Evolutionary conservation across 2,329 filamentous ascomycete genomes (phyloP).

Genomic region (Clonostachys sp.): DNA sequence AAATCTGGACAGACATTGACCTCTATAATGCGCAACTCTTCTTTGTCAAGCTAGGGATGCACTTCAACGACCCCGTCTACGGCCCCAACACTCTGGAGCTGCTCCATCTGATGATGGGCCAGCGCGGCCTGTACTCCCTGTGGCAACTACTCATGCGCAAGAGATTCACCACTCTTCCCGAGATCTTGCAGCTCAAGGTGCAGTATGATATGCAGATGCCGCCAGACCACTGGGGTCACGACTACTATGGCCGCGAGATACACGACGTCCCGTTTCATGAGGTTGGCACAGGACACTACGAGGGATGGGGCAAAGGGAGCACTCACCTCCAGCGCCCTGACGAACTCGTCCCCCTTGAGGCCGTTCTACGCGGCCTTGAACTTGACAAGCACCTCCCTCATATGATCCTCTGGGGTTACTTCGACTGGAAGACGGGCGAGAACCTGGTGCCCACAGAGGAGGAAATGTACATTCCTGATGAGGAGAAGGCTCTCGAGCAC

Average conservation of each 20-base stretch:
- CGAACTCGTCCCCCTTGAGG: conserved; percentile 53
- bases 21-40: conserved; percentile 60
- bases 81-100: conserved; percentile 45
- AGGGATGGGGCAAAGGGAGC: conserved; percentile 47
- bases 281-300: conserved; percentile 46
- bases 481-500: conserved; percentile 25
- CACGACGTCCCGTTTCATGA: conserved; percentile 46
- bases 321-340: conserved; percentile 46
- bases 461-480: conserved; percentile 47
- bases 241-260: conserved; percentile 20
- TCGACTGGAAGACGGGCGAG: conserved; percentile 45
- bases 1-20: conserved; percentile 54
- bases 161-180: conserved; percentile 38
- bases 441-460: conserved; percentile 45
- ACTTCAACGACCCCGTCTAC: conserved; percentile 59
- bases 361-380: conserved; percentile 41
- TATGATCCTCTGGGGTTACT: conserved; percentile 60
- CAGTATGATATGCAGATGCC: conserved; percentile 40
- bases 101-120: conserved; percentile 54
- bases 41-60: conserved; percentile 68
- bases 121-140: conserved; percentile 49
- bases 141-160: conserved; percentile 56
- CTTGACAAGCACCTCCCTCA: conserved; percentile 48
- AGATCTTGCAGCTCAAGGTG: conserved; percentile 52
- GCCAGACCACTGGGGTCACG: conserved; percentile 4